Evolutionary conservation across 257 asterid species (phyloP), one percentile per base, ranked within the genome.

Genomic region (Solanum ossicruentum): DNA sequence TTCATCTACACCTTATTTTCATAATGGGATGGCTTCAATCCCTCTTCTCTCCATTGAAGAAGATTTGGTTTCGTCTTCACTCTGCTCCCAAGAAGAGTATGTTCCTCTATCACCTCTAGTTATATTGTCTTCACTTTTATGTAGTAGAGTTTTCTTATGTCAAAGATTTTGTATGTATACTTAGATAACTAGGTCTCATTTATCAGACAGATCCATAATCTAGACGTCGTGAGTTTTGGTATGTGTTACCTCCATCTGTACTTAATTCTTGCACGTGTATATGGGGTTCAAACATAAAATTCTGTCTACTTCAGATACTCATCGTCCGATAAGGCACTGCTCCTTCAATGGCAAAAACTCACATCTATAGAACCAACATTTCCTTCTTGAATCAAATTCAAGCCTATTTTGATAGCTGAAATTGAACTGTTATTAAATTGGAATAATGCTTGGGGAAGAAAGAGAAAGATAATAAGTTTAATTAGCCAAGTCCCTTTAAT

Each of bases 21-120:
- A 87, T 83, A 88, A 95, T 94, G 99, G 93, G 98, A 90, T 96
- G 98, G 98, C 90, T 96, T 36, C 98, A 90, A 36, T 93, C 98
- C 92, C 94, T 94, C 92, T 84, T 96, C 93, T 93, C 98, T 86
- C 98, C 99, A 82, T 73, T 94, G 84, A 96, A 93, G 93, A 96
- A 93, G 92, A 83, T 93, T 20, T 94, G 97, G 98, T 70, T 96
- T 93, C 95, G 97, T 72, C 91, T 93, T 43, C 92, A 92, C 84
- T 90, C 94, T 2, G 81, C 98, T 69, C 97, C 89, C 32, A 92
- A 91, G 86, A 96, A 96, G 92, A 91, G 99, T 96, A 94, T 3
- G 93, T 65, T 65, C 17, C 36, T 80, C 52, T 58, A 32, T 72
- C 82, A 65, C 49, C 66, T 66, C 12, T 70, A 20, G 7, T 13